Conservation (phyloP, 163 green algal genomes). For the Coccomyxa subellipsoidea region DNA sequence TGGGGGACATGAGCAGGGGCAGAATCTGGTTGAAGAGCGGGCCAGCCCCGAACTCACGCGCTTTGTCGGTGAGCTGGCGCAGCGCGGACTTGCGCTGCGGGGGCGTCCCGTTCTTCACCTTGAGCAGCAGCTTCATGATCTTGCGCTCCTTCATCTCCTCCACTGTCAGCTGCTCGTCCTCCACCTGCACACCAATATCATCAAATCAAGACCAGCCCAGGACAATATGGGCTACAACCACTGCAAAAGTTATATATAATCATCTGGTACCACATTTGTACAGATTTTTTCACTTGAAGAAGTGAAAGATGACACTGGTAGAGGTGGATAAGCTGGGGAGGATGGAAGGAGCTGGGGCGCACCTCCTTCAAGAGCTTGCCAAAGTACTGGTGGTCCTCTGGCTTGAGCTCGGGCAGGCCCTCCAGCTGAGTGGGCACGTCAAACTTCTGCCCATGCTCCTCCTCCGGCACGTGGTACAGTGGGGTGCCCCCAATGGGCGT, state of each 20-base stretch:
- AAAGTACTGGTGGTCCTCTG: conserved; percentile 97
- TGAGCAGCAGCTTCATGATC: conserved; percentile 99
- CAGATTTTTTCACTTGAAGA: no score
- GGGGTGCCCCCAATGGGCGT: conserved; percentile 77
- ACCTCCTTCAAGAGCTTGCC: conserved; percentile 79
- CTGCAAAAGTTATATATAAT: no score
- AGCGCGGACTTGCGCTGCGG: conserved; percentile 95
- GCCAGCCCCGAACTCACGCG: conserved; percentile 91
- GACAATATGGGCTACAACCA: no score
- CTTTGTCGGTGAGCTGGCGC: conserved; percentile 96
- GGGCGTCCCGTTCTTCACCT: conserved; percentile 99
- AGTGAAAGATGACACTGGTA: no score
- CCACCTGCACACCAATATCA: conserved; percentile 57
- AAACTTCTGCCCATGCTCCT: conserved; percentile 68
- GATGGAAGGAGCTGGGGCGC: no score
- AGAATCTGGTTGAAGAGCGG: conserved; percentile 99
- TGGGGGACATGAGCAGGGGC: conserved; percentile 95
- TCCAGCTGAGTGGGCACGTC: conserved; percentile 76
- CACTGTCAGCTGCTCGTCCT: conserved; percentile 83
- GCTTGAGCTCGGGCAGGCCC: conserved; percentile 95
- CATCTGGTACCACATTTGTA: no score
- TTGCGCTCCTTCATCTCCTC: conserved; percentile 97
- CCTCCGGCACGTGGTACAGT: conserved; percentile 79
- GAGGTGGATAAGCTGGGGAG: no score
- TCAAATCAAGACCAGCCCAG: background rate